phyloP scores from a whole-genome alignment of 2,329 filamentous ascomycete species.

The Clonostachys byssicola region DNA sequence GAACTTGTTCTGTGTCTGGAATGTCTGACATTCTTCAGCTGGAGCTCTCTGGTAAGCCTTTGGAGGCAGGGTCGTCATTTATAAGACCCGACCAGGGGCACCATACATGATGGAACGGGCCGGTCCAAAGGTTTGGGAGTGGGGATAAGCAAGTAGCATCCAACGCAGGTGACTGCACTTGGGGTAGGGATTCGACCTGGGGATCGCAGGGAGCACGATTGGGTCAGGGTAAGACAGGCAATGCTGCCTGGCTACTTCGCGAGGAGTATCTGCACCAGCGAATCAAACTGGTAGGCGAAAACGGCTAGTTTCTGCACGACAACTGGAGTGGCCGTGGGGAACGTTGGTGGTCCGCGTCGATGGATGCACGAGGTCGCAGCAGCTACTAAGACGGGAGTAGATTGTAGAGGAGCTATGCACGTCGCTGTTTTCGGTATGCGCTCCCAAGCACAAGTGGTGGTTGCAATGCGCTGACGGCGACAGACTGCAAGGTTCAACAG shows the following conservation, averaged over 20 bases:
- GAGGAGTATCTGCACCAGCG: conserved; percentile 19
- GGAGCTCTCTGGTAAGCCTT: conserved; percentile 6
- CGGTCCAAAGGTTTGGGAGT: conserved; percentile 11
- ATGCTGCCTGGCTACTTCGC: conserved; percentile 21
- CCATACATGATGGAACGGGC: conserved; percentile 26
- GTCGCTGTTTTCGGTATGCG: conserved; percentile 21
- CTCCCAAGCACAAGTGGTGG: background rate
- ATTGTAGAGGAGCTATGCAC: conserved; percentile 19
- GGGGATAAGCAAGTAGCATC: no score
- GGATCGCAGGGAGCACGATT: background rate
- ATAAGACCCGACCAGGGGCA: conserved; percentile 23
- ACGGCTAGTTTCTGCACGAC: no score
- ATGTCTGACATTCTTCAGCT: background rate
- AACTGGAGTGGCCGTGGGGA: no score
- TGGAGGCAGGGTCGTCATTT: conserved; percentile 28
- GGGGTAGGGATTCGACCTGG: conserved; percentile 9
- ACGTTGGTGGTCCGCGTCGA: conserved; percentile 4
- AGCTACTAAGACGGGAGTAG: conserved; percentile 20
- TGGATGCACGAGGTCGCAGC: conserved; percentile 15
- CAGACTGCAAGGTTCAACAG: no score
- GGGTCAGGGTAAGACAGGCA: background rate
- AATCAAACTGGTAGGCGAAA: no score
- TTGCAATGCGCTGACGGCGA: no score
- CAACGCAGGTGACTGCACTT: conserved; percentile 5
- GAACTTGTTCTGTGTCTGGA: conserved; percentile 10